Evolutionary conservation across 2,329 filamentous ascomycete species (phyloP).

Genomic region (Claviceps arundinis): DNA sequence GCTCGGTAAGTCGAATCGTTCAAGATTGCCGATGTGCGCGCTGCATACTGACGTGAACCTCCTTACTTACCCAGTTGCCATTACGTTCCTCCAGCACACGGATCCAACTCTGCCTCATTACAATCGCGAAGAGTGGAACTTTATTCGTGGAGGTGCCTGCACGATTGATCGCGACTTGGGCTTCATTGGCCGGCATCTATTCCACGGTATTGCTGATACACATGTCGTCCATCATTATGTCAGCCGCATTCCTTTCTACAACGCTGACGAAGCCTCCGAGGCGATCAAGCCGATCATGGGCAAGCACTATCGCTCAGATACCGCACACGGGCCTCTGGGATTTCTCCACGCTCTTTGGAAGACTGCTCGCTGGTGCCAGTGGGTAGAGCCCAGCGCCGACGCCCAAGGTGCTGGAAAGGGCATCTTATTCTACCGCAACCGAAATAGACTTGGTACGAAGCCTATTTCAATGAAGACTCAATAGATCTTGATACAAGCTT

Average conservation of each 20-base stretch:
- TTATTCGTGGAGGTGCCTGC: conserved; percentile 80
- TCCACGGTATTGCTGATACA: conserved; percentile 95
- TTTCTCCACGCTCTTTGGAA: conserved; percentile 78
- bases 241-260: conserved; percentile 90
- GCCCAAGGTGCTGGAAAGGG: conserved; percentile 70
- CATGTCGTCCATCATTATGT: conserved; percentile 98
- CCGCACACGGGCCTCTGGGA: conserved; percentile 59
- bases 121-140: conserved; percentile 75
- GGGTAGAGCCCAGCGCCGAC: conserved; percentile 83
- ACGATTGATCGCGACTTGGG: conserved; percentile 97
- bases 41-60: neutral
- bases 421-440: conserved; percentile 90
- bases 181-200: conserved; percentile 78
- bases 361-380: conserved; percentile 80
- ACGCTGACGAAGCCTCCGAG: conserved; percentile 87
- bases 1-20: conserved; percentile 57
- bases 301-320: conserved; percentile 80
- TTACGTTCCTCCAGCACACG: conserved; percentile 95
- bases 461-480: conserved; percentile 15
- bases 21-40: neutral
- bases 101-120: conserved; percentile 92
- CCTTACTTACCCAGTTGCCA: conserved; percentile 59
- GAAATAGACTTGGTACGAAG: conserved; percentile 64
- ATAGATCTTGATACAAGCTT: neutral
- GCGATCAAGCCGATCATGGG: conserved; percentile 95